phyloP scores from a whole-genome alignment of 352 stramenopile genomes.

The Phytophthora ohioensis region DNA sequence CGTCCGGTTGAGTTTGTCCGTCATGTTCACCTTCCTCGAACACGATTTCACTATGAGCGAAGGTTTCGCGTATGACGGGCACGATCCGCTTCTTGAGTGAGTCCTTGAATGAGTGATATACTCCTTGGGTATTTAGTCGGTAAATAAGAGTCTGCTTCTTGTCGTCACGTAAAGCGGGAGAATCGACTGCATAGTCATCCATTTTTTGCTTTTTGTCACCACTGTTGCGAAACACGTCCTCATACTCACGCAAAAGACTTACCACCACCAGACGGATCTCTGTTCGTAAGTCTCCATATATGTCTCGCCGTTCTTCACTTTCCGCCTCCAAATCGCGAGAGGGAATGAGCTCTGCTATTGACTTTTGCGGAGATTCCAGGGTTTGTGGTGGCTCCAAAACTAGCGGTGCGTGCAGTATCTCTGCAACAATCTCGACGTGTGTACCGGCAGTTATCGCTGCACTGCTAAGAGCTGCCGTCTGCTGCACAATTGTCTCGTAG shows the following conservation, averaged over 20 bases:
- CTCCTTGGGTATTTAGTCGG: conserved; percentile 76
- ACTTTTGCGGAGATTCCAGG: conserved; percentile 33
- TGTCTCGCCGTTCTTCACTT: conserved; percentile 51
- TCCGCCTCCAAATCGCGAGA: conserved; percentile 58
- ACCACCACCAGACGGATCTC: conserved; percentile 72
- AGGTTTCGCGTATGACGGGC: conserved; percentile 70
- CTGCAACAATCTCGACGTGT: conserved; percentile 34
- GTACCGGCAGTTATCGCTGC: conserved; percentile 41
- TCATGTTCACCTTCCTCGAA: conserved; percentile 30
- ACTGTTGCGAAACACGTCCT: conserved; percentile 38
- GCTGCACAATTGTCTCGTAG: conserved; percentile 58
- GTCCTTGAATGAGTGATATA: conserved; percentile 87
- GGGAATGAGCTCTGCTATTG: conserved; percentile 63
- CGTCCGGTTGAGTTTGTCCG: conserved; percentile 5
- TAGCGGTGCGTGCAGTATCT: conserved; percentile 49
- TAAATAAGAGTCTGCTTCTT: conserved; percentile 82
- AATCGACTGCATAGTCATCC: conserved; percentile 19
- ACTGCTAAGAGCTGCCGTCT: conserved; percentile 33
- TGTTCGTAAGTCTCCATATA: conserved; percentile 51
- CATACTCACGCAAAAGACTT: conserved; percentile 73
- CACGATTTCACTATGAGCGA: conserved; percentile 38
- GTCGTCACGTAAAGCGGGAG: conserved; percentile 54
- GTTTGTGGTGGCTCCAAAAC: conserved; percentile 47
- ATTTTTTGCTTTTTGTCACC: conserved; percentile 20
- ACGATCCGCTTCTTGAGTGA: conserved; percentile 86